phyloP scores from a whole-genome alignment of 768 basidiomycete genomes.

The Boletus edulis region DNA sequence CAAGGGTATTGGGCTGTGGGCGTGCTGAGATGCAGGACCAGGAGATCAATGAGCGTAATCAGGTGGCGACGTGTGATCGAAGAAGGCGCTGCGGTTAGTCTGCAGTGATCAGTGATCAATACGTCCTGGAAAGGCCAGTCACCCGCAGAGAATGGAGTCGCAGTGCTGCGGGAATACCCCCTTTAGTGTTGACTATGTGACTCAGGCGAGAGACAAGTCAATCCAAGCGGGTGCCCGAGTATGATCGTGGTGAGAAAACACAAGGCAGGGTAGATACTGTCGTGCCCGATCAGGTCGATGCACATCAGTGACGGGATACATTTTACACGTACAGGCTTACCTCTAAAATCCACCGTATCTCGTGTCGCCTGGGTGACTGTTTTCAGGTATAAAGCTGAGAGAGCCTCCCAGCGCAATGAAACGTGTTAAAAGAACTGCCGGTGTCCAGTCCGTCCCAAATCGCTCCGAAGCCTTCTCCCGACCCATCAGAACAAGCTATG shows the following conservation, averaged over 20 bases:
- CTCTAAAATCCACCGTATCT: slow-evolving; percentile 1
- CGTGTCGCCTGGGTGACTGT: slow-evolving; percentile 28
- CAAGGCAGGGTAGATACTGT: slow-evolving; percentile 15
- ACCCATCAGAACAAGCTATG: slow-evolving; percentile 22
- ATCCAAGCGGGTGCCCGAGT: slow-evolving; percentile 4
- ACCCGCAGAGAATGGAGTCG: slow-evolving; percentile 21
- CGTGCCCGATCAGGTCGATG: slow-evolving; percentile 19
- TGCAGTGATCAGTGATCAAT: slow-evolving; percentile 14
- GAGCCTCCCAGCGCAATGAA: not conserved
- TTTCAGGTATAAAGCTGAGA: slow-evolving; percentile 24
- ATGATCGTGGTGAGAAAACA: slow-evolving; percentile 19
- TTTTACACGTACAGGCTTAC: slow-evolving; percentile 14
- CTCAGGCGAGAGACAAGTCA: slow-evolving; percentile 4
- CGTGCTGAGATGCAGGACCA: slow-evolving; percentile 16
- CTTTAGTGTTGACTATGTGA: slow-evolving; percentile 15
- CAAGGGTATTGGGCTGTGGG: slow-evolving; percentile 24
- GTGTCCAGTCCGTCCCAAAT: slow-evolving; percentile 1
- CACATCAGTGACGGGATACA: slow-evolving; percentile 9
- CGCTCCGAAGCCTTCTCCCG: slow-evolving; percentile 10
- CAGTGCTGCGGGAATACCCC: slow-evolving; percentile 15
- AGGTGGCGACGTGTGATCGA: slow-evolving; percentile 19
- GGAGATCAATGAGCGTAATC: slow-evolving; percentile 18
- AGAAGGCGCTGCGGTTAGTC: slow-evolving; percentile 21
- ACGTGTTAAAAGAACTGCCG: slow-evolving; percentile 4
- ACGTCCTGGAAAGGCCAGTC: slow-evolving; percentile 16